A percentile compares a stretch with the other conserved stretches of the same genome.
Conservation (phyloP, 176 grass and related monocot genomes). For the Pontederia paniculata region DNA sequence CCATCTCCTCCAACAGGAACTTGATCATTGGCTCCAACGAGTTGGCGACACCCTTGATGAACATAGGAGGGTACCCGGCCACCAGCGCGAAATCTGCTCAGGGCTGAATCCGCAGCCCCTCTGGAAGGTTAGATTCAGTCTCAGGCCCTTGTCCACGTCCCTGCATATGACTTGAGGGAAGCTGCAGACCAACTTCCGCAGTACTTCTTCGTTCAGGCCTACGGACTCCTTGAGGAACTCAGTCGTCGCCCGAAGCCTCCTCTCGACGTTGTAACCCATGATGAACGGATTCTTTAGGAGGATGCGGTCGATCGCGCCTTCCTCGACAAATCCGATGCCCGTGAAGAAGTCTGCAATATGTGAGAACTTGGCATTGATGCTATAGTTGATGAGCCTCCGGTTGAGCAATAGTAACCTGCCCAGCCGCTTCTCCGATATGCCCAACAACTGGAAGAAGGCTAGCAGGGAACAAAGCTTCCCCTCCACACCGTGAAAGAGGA, state of each 20-base stretch:
- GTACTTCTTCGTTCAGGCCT: constrained; percentile 39
- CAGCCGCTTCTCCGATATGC: constrained; percentile 71
- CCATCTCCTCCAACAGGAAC: constrained; percentile 83
- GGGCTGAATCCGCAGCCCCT: constrained; percentile 44
- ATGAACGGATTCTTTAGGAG: constrained; percentile 73
- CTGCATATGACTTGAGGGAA: constrained; percentile 64
- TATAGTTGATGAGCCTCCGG: constrained; percentile 87
- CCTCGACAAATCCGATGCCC: constrained; percentile 55
- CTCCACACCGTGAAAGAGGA: constrained; percentile 78
- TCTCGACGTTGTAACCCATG: constrained; percentile 71
- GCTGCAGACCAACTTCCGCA: constrained; percentile 46
- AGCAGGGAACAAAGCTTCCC: constrained; percentile 88
- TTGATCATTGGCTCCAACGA: constrained; percentile 86
- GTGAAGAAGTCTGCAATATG: constrained; percentile 51
- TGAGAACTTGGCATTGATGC: constrained; percentile 80
- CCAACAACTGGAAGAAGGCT: constrained; percentile 76
- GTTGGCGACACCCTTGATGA: constrained; percentile 81
- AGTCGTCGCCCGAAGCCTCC: constrained; percentile 49
- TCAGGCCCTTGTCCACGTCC: constrained; percentile 26
- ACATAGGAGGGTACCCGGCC: constrained; percentile 64
- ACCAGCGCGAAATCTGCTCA: constrained; percentile 47
- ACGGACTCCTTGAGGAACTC: constrained; percentile 59
- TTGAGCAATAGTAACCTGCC: constrained; percentile 80
- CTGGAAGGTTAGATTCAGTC: not conserved
- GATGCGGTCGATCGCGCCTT: constrained; percentile 56